Evolutionary conservation across 768 basidiomycete species (phyloP).

Genomic region (Punctularia strigosozonata): DNA sequence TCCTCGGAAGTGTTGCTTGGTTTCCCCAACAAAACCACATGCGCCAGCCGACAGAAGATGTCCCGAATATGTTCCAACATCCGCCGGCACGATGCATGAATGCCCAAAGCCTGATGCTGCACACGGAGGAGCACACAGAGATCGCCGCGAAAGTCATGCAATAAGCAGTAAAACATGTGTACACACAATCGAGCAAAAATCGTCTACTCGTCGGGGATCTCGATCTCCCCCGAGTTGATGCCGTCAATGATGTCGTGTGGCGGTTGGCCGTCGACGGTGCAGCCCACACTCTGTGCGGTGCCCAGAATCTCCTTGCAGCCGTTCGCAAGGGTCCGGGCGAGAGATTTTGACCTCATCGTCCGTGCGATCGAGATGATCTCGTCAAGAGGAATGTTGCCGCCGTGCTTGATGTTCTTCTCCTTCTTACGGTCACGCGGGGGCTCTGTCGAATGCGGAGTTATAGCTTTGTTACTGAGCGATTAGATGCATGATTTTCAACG

Average conservation of each 20-base stretch:
- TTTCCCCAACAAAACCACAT: too few relatives aligned
- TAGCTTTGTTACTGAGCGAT: not conserved
- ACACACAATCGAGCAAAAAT: conserved; percentile 12
- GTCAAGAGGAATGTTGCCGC: conserved; percentile 86
- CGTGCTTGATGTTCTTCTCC: conserved; percentile 99
- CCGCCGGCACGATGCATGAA: too few relatives aligned
- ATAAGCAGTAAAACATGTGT: conserved; percentile 4
- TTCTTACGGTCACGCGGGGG: conserved; percentile 99
- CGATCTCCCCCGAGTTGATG: conserved; percentile 75
- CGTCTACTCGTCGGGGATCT: conserved; percentile 74
- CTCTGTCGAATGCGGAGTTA: conserved; percentile 36
- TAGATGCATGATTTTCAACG: conserved; percentile 14
- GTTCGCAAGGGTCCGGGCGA: conserved; percentile 84
- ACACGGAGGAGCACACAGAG: too few relatives aligned
- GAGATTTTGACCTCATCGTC: conserved; percentile 88
- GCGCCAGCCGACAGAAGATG: too few relatives aligned
- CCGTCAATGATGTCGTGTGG: conserved; percentile 89
- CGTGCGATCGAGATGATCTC: conserved; percentile 94
- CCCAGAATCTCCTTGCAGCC: conserved; percentile 97
- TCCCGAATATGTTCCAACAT: too few relatives aligned
- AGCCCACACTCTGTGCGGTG: conserved; percentile 93
- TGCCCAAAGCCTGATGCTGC: too few relatives aligned
- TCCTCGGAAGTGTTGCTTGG: too few relatives aligned
- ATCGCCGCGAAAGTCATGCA: too few relatives aligned
- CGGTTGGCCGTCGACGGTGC: conserved; percentile 88